A percentile compares a stretch with the other conserved stretches of the same genome.
Evolutionary conservation across 495 filamentous ascomycete species (phyloP).

Genomic region (Letharia lupina): DNA sequence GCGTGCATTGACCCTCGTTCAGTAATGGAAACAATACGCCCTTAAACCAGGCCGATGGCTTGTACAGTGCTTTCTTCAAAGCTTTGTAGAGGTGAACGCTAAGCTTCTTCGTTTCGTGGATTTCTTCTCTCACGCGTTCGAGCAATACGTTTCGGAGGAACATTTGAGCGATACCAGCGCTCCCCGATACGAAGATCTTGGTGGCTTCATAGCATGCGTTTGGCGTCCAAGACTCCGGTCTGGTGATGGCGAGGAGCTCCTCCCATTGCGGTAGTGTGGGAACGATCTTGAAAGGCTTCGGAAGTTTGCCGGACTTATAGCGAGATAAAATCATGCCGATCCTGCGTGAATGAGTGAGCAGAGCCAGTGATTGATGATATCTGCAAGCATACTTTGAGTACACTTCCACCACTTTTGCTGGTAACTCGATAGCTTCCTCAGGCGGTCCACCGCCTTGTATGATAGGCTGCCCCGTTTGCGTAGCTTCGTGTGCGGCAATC

Average conservation of each 20-base stretch:
- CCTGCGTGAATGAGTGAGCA: constrained; percentile 34
- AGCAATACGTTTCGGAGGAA: constrained; percentile 78
- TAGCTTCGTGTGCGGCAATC: constrained; percentile 86
- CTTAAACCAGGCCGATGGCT: constrained; percentile 94
- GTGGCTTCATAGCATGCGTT: constrained; percentile 83
- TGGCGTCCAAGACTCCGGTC: constrained; percentile 76
- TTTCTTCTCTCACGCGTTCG: constrained; percentile 82
- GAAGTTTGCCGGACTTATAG: constrained; percentile 89
- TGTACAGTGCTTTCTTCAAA: constrained; percentile 88
- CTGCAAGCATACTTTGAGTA: constrained; percentile 59
- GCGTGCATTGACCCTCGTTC: constrained; percentile 64
- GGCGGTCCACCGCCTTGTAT: constrained; percentile 44
- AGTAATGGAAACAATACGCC: constrained; percentile 89
- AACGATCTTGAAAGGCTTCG: constrained; percentile 95
- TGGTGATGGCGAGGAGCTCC: constrained; percentile 72
- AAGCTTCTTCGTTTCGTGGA: constrained; percentile 77
- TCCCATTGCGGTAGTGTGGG: constrained; percentile 87
- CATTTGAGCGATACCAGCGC: constrained; percentile 62
- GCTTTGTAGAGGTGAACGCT: constrained; percentile 93
- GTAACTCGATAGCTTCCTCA: constrained; percentile 77
- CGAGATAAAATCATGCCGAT: constrained; percentile 81
- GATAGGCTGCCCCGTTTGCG: constrained; percentile 37
- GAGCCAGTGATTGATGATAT: background rate
- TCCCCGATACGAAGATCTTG: constrained; percentile 76
- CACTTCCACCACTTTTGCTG: constrained; percentile 86